Conservation (phyloP, 495 filamentous ascomycete genomes). For the Sporormia fimetaria region DNA sequence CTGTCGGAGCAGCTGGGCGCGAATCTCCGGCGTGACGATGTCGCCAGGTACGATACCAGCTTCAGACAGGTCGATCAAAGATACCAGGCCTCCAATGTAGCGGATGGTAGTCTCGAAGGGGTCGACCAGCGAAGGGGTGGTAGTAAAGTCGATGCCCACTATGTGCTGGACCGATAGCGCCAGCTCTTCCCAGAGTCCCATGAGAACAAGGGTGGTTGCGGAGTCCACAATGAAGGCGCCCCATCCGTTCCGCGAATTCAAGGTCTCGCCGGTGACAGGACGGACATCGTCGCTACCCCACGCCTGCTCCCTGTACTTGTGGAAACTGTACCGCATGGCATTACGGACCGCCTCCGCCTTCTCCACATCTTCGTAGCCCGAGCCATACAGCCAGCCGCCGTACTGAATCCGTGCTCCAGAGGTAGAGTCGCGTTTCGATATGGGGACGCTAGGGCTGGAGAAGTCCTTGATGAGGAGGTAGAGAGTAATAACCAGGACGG, state of each 20-base stretch:
- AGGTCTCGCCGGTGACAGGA: conserved; percentile 24
- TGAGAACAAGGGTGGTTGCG: conserved; percentile 28
- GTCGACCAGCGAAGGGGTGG: conserved; percentile 25
- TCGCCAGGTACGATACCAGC: conserved; percentile 21
- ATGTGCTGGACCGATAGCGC: conserved; percentile 25
- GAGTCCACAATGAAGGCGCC: conserved; percentile 32
- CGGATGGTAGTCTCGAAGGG: conserved; percentile 30
- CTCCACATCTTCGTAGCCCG: conserved; percentile 15
- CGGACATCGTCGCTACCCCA: conserved; percentile 30
- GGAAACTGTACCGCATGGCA: conserved; percentile 29
- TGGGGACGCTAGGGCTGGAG: conserved; percentile 8
- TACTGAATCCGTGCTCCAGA: conserved; percentile 19
- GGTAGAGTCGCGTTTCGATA: not conserved
- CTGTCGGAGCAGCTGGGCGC: conserved; percentile 24
- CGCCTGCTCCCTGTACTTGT: conserved; percentile 23
- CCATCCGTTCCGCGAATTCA: conserved; percentile 29
- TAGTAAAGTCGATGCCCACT: conserved; percentile 26
- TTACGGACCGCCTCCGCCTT: conserved; percentile 20
- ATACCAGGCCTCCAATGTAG: conserved; percentile 29
- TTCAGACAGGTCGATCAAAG: conserved; percentile 27
- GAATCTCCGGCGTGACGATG: conserved; percentile 13
- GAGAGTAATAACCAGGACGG: conserved; percentile 28
- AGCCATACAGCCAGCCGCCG: conserved; percentile 19
- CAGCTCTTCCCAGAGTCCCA: conserved; percentile 31
- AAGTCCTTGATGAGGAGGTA: conserved; percentile 28